These are phyloP conservation scores for Fusarium buharicum DNA, from an alignment of 2,329 filamentous ascomycete species.

Conservation along the genomic window DNA sequence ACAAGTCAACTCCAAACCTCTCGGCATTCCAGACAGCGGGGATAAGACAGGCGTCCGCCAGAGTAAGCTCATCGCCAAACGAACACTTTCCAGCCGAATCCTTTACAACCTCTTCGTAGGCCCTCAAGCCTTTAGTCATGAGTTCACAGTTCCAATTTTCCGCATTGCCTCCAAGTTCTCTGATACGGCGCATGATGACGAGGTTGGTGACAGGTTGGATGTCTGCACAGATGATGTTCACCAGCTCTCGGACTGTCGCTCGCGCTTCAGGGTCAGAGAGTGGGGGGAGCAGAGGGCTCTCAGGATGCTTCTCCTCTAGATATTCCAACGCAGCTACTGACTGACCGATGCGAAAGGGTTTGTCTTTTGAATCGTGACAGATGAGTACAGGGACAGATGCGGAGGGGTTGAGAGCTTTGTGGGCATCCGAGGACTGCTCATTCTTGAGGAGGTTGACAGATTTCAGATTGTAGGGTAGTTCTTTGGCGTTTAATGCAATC, in stretches of 20 bases:
- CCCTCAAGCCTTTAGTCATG: conserved; percentile 63
- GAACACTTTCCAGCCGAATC: conserved; percentile 61
- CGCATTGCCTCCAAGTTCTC: conserved; percentile 55
- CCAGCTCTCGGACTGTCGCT: conserved; percentile 64
- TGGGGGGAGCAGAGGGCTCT: conserved; percentile 61
- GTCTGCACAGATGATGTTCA: conserved; percentile 65
- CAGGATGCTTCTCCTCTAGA: conserved; percentile 65
- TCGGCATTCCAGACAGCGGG: conserved; percentile 68
- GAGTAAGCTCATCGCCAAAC: conserved; percentile 63
- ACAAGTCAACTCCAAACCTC: conserved; percentile 64
- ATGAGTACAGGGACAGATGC: conserved; percentile 65
- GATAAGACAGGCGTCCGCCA: conserved; percentile 68
- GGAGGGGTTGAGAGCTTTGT: conserved; percentile 63
- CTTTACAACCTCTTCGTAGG: conserved; percentile 61
- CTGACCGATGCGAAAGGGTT: conserved; percentile 60
- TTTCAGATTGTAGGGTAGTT: conserved; percentile 58
- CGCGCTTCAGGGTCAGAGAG: conserved; percentile 52
- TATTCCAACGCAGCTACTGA: conserved; percentile 71
- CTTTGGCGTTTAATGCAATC: conserved; percentile 67
- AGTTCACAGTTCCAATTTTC: conserved; percentile 63
- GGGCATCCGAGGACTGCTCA: conserved; percentile 60
- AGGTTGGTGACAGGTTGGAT: conserved; percentile 70
- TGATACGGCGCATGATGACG: conserved; percentile 61
- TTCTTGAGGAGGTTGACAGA: conserved; percentile 65
- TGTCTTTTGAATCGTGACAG: conserved; percentile 44